Evolutionary conservation across 2,329 filamentous ascomycete species (phyloP).

Genomic region (Sclerotinia trifoliorum): DNA sequence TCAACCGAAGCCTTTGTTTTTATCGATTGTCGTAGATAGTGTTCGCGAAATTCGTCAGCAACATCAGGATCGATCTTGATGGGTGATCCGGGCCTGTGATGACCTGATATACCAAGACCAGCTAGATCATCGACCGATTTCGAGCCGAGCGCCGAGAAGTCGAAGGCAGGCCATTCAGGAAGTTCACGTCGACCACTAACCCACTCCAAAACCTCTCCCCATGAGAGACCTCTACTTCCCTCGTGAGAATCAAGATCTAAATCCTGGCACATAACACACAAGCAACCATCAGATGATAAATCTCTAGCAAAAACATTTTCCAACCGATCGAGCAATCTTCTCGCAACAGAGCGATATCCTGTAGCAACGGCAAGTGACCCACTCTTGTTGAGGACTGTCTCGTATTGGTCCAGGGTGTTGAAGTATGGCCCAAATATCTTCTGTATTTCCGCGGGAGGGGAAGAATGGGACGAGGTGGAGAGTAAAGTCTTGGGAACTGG

Average conservation of each 20-base stretch:
- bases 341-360: constrained; percentile 90
- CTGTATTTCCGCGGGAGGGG: constrained; percentile 56
- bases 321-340: constrained; percentile 81
- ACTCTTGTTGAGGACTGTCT: constrained; percentile 74
- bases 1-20: constrained; percentile 92
- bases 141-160: constrained; percentile 61
- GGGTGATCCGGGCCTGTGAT: constrained; percentile 55
- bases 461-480: constrained; percentile 46
- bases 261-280: constrained; percentile 75
- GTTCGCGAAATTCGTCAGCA: constrained; percentile 86
- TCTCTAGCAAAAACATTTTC: constrained; percentile 94
- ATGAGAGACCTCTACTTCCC: constrained; percentile 71
- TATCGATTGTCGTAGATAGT: constrained; percentile 87
- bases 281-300: constrained; percentile 80
- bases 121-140: constrained; percentile 58
- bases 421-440: constrained; percentile 81
- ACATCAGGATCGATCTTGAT: constrained; percentile 88
- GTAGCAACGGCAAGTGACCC: constrained; percentile 94
- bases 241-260: constrained; percentile 47
- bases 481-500: constrained; percentile 73
- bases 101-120: constrained; percentile 54
- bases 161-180: constrained; percentile 85
- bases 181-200: constrained; percentile 86
- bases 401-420: constrained; percentile 81
- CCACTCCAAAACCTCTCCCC: constrained; percentile 93